Base-by-base conservation (phyloP, 1,139 yeast genomes). In the Candida sp. region DNA sequence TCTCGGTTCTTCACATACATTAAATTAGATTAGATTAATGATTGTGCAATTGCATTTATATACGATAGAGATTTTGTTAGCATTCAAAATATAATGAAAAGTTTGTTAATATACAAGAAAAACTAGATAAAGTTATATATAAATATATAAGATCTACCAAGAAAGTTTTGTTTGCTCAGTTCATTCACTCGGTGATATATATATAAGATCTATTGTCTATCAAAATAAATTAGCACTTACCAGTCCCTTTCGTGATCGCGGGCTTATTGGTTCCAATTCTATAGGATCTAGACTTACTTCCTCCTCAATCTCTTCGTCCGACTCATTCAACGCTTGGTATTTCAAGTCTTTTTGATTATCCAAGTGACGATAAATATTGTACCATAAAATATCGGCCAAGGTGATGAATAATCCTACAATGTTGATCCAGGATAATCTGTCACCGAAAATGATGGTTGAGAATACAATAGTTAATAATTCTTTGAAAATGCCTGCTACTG, bases 401-500 rank as follows among this genome's bases (percentile, higher is more conserved):
- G 97, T 89, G n/a, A 90, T 67, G 1, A 75, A 49, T 55, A 93
- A 73, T 1, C 99, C 99, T n/a, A 86, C 46, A 46, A 81, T 67
- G 61, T 93, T 93, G 45, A 88, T 64, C 30, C 75, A 56, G 34
- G 85, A 80, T 42, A 93, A 71, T 35, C 66, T 63, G 62, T 93
- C 99, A 34, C 88, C 86, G 62, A 89, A 87, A 11, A 89, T 74
- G 5, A 88, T 48, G 44, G 85, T 74, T 22, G 96, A 83, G 2
- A 85, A 72, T 30, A 82, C 59, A 38, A 93, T 88, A 0, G 98
- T 93, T 42, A 91, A 70, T 6, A 93, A 72, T 61, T 93, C 99
- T 61, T 93, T 93, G 58, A 91, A 87, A 29, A 93, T 87, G 2
- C 99, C 99, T 0, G 96, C 96, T 33, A 93, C 81, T 4, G 95